Base-by-base conservation (phyloP, 805 yeast species). In the Metahyphopichia silvanorum region DNA sequence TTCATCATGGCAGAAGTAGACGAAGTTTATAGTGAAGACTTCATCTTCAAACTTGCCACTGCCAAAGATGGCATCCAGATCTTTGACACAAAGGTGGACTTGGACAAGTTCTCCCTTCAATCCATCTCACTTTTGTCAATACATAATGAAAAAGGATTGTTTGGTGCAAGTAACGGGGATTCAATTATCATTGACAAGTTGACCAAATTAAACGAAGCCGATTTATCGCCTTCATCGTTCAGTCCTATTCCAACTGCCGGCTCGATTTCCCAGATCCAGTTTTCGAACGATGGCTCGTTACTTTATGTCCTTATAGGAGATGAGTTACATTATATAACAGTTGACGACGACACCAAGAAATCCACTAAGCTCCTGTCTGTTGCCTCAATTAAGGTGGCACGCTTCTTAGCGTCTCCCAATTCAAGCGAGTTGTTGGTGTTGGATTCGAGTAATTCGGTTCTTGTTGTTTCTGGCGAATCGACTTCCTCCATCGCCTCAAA, bases 21-120 rank as follows among this genome's bases (percentile, higher is more conserved):
- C 23, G 63, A 57, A 38, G 28, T 40, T 6, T 36, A 46, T 5
- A 59, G 69, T 3, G 69, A 66, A 40, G 61, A 58, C 36, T 50
- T 63, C 23, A 70, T 69, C 14, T 66, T 65, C 50, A 53, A 55
- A 26, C 42, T 61, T 17, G 48, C 50, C 17, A 40, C 57, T 5
- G 38, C 41, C 2, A 49, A 49, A 9, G 45, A 42, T 12, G 69
- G 69, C 5, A 22, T 51, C 5, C 24, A 32, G 8, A 27, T 54
- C n/a, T 55, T 56, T 31, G 54, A 44, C 10, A 27, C 37, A 6
- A 48, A 53, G 3, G 31, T 63, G 8, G 63, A 57, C 21, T 49
- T 59, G 3, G 39, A 40, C 8, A 23, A 37, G 2, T 12, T 32
- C 11, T 30, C 37, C 3, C 18, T 25, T 13, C 25, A 24, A 3